Evolutionary conservation across 2,329 filamentous ascomycete genomes (phyloP), one percentile per base, ranked within the genome.

Genomic region (Paracamarosporium sp.): DNA sequence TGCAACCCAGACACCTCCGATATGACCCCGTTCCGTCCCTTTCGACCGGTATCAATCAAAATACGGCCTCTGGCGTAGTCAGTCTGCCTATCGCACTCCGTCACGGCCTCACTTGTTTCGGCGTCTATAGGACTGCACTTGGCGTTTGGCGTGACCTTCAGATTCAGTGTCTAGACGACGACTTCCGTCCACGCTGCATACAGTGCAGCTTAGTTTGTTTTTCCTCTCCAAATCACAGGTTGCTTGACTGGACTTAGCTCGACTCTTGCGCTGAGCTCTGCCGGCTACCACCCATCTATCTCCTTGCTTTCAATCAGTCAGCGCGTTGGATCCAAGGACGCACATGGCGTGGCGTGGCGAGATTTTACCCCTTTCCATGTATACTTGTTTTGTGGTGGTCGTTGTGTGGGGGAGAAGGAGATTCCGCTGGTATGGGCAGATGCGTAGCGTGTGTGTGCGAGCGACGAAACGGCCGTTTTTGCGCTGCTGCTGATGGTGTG

Each of bases 131-230:
- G 38, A 57, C 57, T 44, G 55, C 55, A 56, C 53, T 55, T 15
- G 66, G 65, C 65, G 65, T 69, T 67, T 44, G 51, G 60, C 52
- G 35, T 55, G 46, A 20, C 45, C 17, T 36, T n/a, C 13, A 36
- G 30, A 36, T 61, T 45, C 30, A 54, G 48, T 57, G 41, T 54
- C 33, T 53, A 22, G 31, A 51, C 36, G 47, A 52, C 48, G 44
- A 35, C n/a, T 6, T 25, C 28, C 22, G 48, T 51, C 43, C 27
- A 25, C 20, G 25, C 43, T n/a, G n/a, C n/a, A n/a, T n/a, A n/a
- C n/a, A n/a, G 38, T 28, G 20, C 25, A 41, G 17, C 9, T 13
- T n/a, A n/a, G n/a, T 51, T 51, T 51, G 17, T 20, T 52, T 52
- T 44, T 27, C 25, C 22, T 40, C 36, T 11, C 17, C 36, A 7